Conservation (phyloP, 106 monocot species). For the Gastrodia elata region DNA sequence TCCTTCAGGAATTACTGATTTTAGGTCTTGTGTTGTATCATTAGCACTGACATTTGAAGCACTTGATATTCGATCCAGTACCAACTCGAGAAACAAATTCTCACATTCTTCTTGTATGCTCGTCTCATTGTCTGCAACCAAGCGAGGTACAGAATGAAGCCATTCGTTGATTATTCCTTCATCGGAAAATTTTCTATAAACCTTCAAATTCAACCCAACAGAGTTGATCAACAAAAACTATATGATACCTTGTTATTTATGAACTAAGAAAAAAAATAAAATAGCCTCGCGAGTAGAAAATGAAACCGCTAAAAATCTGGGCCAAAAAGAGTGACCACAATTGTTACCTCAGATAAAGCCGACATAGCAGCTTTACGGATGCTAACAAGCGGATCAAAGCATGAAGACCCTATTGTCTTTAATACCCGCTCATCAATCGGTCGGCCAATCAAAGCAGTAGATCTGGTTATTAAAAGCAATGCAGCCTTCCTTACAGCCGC, state of each 20-base stretch:
- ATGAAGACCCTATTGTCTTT: slow-evolving; percentile 51
- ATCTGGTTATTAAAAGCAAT: slow-evolving; percentile 57
- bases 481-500: slow-evolving; percentile 87
- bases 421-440: slow-evolving; percentile 56
- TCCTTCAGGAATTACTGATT: slow-evolving; percentile 46
- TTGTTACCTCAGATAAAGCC: slow-evolving; percentile 77
- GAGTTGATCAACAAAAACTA: neutral
- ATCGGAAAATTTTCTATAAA: slow-evolving; percentile 60
- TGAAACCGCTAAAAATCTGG: neutral
- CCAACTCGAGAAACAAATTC: slow-evolving; percentile 86
- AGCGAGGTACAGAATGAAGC: slow-evolving; percentile 75
- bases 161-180: slow-evolving; percentile 55
- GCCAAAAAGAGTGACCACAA: neutral
- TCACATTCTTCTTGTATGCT: slow-evolving; percentile 96
- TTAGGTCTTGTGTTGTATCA: slow-evolving; percentile 18
- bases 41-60: slow-evolving; percentile 19
- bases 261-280: neutral
- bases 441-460: slow-evolving; percentile 40
- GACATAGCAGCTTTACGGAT: slow-evolving; percentile 78
- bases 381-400: slow-evolving; percentile 86
- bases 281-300: neutral
- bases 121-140: slow-evolving; percentile 82
- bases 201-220: slow-evolving; percentile 29
- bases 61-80: slow-evolving; percentile 59
- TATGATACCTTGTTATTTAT: neutral